Evolutionary conservation across 768 basidiomycete species (phyloP).

Genomic region (Chlorophyllum brunneum): DNA sequence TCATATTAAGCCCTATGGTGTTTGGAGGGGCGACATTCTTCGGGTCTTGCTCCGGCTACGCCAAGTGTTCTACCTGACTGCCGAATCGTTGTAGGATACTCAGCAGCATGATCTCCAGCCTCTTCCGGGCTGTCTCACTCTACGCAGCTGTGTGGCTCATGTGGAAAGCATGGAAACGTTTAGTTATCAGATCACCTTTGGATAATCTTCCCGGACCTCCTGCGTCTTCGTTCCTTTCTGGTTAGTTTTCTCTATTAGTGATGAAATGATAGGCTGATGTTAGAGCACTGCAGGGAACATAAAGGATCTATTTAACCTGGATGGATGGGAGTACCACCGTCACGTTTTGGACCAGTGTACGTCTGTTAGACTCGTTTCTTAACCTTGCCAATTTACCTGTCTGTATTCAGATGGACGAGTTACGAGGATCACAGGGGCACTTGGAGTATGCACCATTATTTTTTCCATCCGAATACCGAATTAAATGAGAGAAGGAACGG

Average conservation of each 20-base stretch:
- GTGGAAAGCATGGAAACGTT: slow-evolving; percentile 7
- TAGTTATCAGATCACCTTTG: slow-evolving; percentile 1
- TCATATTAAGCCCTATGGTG: too few species aligned
- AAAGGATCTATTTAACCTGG: slow-evolving; percentile 26
- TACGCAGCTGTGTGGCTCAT: slow-evolving; percentile 4
- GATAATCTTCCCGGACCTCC: slow-evolving; percentile 14
- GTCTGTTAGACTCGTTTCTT: background rate
- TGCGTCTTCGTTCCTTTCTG: slow-evolving; percentile 7
- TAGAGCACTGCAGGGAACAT: slow-evolving; percentile 37
- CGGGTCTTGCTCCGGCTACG: too few species aligned
- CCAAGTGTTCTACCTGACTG: too few species aligned
- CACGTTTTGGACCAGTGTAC: slow-evolving; percentile 30
- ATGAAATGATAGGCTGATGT: background rate
- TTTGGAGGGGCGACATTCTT: too few species aligned
- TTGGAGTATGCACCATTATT: slow-evolving; percentile 25
- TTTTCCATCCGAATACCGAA: background rate
- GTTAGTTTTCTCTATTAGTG: background rate
- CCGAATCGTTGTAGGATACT: too few species aligned
- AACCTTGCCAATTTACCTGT: background rate
- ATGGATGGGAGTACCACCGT: slow-evolving; percentile 34
- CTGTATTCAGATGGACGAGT: slow-evolving; percentile 26
- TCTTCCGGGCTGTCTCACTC: background rate
- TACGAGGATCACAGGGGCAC: slow-evolving; percentile 26
- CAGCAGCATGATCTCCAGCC: background rate
- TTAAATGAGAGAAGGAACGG: background rate